Evolutionary conservation across 208 protist species (phyloP).

Genomic region (Trypanosomatidae sp.): DNA sequence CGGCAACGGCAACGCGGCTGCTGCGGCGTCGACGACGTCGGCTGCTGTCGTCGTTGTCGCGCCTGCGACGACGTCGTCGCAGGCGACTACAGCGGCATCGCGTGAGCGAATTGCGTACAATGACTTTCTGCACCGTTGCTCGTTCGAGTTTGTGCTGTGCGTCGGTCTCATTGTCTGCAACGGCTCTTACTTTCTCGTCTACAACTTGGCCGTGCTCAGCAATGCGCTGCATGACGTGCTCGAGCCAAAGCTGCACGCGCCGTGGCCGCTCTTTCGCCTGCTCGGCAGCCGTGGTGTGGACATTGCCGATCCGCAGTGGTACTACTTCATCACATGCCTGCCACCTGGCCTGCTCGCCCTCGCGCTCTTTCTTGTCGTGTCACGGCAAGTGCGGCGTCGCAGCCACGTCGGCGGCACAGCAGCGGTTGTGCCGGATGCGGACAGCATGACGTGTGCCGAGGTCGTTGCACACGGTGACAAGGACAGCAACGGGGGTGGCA

Average conservation of each 20-base stretch:
- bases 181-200: slow-evolving; percentile 12
- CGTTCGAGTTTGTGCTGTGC: slow-evolving; percentile 19
- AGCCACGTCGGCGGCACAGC: too few species aligned
- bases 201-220: slow-evolving; percentile 16
- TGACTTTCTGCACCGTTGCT: slow-evolving; percentile 16
- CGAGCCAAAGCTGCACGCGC: slow-evolving; percentile 9
- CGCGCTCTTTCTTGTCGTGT: slow-evolving; percentile 19
- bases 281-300: slow-evolving; percentile 46
- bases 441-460: too few species aligned
- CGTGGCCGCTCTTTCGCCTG: slow-evolving; percentile 27
- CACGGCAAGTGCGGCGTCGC: slow-evolving; percentile 9
- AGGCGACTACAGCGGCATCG: too few species aligned
- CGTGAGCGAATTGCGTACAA: too few species aligned
- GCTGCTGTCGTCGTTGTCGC: too few species aligned
- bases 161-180: slow-evolving; percentile 5
- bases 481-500: too few species aligned
- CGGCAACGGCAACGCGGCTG: too few species aligned
- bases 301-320: slow-evolving; percentile 48
- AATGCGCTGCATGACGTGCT: slow-evolving; percentile 13
- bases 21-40: too few species aligned
- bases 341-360: slow-evolving; percentile 21
- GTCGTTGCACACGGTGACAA: too few species aligned
- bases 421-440: too few species aligned
- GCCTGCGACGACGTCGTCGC: too few species aligned
- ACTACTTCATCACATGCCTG: slow-evolving; percentile 28